Base-by-base conservation (phyloP, 805 yeast genomes). In the Candida yuanshanica region DNA sequence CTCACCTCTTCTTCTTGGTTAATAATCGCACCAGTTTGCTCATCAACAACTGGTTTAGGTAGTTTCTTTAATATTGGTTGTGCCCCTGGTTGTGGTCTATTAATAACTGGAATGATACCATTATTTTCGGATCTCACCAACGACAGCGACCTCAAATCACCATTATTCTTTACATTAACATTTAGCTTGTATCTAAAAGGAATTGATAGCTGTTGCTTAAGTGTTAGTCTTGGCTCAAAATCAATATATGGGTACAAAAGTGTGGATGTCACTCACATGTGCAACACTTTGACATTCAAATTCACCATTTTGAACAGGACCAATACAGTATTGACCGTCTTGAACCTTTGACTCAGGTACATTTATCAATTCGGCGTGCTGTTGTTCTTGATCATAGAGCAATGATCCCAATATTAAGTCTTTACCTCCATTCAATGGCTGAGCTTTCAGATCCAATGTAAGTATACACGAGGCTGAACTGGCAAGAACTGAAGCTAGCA, bases 261-360 rank as follows among this genome's bases (percentile, higher is more conserved):
- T 27, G 8, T 27, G 31, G 16, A 29, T 7, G 10, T 7, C 7
- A 38, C 50, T 42, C 31, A 53, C 48, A 18, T 42, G 42, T 4
- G 41, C 46, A n/a, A 41, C 44, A 11, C 41, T 35, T 26, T 47
- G 54, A 35, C 55, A 47, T 36, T 44, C 46, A 33, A 44, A 46
- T 3, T 23, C 26, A 3, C 48, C 50, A 14, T 27, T 24, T 5
- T 44, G 35, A 22, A 49, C 43, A 4, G 53, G 48, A 12, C 59
- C 59, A 5, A 56, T 32, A 27, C 58, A 51, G 44, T 53, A 55
- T 3, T 37, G n/a, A 4, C 53, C 57, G 2, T 38, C 37, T 9
- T 29, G 21, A 3, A 32, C 14, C 1, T 33, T 43, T 9, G 27
- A 4, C 3, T 31, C 34, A 3, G 34, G 22, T 7, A 31, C 21